Conservation (phyloP, 148 eudicot species). For the Pharnaceum exiguum region DNA sequence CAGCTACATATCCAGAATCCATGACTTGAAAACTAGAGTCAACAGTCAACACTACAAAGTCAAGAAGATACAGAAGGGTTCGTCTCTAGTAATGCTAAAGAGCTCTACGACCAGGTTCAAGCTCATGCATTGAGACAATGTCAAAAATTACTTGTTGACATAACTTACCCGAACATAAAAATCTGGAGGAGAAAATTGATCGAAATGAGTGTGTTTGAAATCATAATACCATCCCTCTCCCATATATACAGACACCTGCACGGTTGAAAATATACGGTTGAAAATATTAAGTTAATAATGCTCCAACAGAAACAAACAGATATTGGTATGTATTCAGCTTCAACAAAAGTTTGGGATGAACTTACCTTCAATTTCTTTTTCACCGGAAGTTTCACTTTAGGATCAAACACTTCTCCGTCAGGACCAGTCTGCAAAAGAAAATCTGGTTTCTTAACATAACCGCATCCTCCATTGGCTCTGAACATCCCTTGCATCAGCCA, state of each 20-base stretch:
- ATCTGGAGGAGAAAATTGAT: constrained; percentile 73
- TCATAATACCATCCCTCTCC: constrained; percentile 83
- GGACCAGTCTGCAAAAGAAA: constrained; percentile 45
- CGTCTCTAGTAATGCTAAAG: too few relatives aligned
- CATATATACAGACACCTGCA: constrained; percentile 71
- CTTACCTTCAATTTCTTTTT: constrained; percentile 57
- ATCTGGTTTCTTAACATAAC: constrained; percentile 71
- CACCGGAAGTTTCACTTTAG: constrained; percentile 31
- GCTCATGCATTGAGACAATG: too few relatives aligned
- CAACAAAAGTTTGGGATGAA: not conserved
- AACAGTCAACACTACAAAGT: too few relatives aligned
- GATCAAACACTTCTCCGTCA: constrained; percentile 46
- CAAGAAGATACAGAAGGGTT: too few relatives aligned
- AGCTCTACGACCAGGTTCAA: too few relatives aligned
- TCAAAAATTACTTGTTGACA: too few relatives aligned
- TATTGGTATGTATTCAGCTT: not conserved
- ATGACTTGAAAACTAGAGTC: too few relatives aligned
- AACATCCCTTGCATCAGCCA: constrained; percentile 95
- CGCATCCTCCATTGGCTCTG: constrained; percentile 82
- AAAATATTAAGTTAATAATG: constrained; percentile 5
- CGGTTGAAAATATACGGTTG: constrained; percentile 7
- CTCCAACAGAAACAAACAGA: too few relatives aligned
- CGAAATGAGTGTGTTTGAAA: constrained; percentile 62
- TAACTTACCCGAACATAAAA: constrained; percentile 62
- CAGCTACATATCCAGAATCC: too few relatives aligned